Percentiles rank a stretch among this genome's conserved stretches.
These are phyloP conservation scores for Silene coronaria DNA, from an alignment of 179 eudicot species.

Conservation along the genomic window DNA sequence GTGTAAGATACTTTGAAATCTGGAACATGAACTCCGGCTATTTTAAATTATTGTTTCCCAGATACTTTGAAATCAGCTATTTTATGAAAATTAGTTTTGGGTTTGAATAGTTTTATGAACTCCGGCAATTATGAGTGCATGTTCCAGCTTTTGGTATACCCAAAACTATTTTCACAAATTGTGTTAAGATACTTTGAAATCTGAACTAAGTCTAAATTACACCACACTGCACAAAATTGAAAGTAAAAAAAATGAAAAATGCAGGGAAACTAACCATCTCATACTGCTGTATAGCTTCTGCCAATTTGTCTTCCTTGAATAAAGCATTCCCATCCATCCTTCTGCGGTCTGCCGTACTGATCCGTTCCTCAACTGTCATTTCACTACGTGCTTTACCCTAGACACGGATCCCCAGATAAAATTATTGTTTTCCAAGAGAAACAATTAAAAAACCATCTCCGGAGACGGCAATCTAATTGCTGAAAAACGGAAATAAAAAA, in stretches of 20 bases:
- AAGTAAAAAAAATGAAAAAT: conserved; percentile 3
- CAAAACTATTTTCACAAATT: no score
- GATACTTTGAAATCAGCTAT: no score
- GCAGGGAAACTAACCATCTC: conserved; percentile 61
- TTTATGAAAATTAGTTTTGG: no score
- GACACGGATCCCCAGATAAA: not conserved
- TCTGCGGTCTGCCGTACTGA: conserved; percentile 83
- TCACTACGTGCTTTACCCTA: conserved; percentile 95
- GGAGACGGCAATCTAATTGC: not conserved
- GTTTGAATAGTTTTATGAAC: no score
- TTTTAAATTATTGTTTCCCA: no score
- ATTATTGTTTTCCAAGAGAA: not conserved
- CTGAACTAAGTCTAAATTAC: not conserved
- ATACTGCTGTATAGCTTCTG: conserved; percentile 96
- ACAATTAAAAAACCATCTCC: not conserved
- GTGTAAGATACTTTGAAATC: not conserved
- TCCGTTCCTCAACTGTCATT: conserved; percentile 98
- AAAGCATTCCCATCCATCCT: conserved; percentile 97
- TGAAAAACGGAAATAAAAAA: not conserved
- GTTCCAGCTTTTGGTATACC: no score
- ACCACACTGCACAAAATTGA: not conserved
- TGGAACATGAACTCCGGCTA: no score
- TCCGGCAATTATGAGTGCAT: no score
- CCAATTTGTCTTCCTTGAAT: conserved; percentile 84
- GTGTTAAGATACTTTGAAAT: not conserved